phyloP scores from a whole-genome alignment of 768 basidiomycete species.

The Trametes cinnabarina region DNA sequence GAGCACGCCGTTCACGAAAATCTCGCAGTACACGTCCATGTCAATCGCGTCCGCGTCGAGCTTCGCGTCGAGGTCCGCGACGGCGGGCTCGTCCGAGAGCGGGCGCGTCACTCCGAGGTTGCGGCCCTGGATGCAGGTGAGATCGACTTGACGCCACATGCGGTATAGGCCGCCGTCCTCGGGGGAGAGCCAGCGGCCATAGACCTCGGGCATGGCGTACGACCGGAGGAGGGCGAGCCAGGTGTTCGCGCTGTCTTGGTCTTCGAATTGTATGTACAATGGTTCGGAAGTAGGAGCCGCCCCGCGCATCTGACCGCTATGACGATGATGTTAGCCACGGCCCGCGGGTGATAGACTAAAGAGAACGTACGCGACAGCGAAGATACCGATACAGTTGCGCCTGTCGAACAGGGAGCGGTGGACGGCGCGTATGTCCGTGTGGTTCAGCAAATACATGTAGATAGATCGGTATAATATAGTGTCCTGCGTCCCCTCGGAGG shows the following conservation, averaged over 20 bases:
- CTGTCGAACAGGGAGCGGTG: conserved; percentile 77
- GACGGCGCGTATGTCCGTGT: conserved; percentile 76
- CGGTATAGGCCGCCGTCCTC: conserved; percentile 75
- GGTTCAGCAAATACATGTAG: conserved; percentile 66
- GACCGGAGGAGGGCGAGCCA: conserved; percentile 83
- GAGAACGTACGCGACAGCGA: conserved; percentile 53
- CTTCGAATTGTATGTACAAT: conserved; percentile 71
- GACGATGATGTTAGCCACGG: neutral
- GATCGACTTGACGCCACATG: conserved; percentile 82
- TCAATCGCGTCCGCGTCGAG: conserved; percentile 49
- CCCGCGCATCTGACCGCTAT: conserved; percentile 61
- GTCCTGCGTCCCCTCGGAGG: conserved; percentile 47
- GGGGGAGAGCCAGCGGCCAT: conserved; percentile 56
- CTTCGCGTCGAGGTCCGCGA: conserved; percentile 31
- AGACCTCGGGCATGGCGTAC: conserved; percentile 77
- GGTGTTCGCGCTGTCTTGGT: conserved; percentile 59
- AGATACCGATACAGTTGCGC: conserved; percentile 73
- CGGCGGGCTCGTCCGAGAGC: conserved; percentile 25
- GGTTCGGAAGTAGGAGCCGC: conserved; percentile 54
- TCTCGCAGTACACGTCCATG: conserved; percentile 73
- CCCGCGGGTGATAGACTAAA: neutral
- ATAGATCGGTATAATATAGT: conserved; percentile 71
- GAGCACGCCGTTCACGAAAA: conserved; percentile 64
- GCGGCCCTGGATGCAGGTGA: conserved; percentile 71
- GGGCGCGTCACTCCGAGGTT: conserved; percentile 58